Evolutionary conservation across 257 asterid species (phyloP).

Genomic region (Oldenlandia corymbosa): DNA sequence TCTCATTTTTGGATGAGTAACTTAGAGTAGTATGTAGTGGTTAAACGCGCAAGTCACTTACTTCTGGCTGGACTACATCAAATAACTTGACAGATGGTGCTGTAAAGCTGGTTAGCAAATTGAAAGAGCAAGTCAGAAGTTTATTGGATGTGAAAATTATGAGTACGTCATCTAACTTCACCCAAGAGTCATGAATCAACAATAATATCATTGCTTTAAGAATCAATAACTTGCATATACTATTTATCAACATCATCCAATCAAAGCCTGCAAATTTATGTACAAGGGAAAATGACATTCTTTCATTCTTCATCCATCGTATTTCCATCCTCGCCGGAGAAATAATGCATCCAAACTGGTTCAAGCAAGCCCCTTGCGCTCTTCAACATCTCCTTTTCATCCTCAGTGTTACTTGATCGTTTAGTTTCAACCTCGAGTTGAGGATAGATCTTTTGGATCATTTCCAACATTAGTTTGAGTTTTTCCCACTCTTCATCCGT

Average conservation of each 20-base stretch:
- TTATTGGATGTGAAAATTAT: too few species aligned
- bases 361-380: slow-evolving; percentile 57
- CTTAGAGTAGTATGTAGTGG: slow-evolving; percentile 2
- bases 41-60: background rate
- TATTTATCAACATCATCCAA: too few species aligned
- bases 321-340: slow-evolving; percentile 27
- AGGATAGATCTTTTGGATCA: slow-evolving; percentile 37
- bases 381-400: slow-evolving; percentile 35
- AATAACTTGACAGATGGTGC: background rate
- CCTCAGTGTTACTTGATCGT: slow-evolving; percentile 24
- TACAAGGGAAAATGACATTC: background rate
- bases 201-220: background rate
- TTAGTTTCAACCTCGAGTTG: slow-evolving; percentile 38
- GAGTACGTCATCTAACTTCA: too few species aligned
- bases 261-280: background rate
- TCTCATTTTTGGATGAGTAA: background rate
- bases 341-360: slow-evolving; percentile 48
- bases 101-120: background rate
- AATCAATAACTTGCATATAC: background rate
- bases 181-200: too few species aligned
- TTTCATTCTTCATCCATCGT: slow-evolving; percentile 22
- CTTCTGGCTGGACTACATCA: background rate
- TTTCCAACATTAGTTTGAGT: slow-evolving; percentile 43
- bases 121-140: background rate
- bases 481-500: slow-evolving; percentile 44